These are phyloP conservation scores for Fusarium clavum DNA, from an alignment of 2,329 filamentous ascomycete species.

Conservation along the genomic window DNA sequence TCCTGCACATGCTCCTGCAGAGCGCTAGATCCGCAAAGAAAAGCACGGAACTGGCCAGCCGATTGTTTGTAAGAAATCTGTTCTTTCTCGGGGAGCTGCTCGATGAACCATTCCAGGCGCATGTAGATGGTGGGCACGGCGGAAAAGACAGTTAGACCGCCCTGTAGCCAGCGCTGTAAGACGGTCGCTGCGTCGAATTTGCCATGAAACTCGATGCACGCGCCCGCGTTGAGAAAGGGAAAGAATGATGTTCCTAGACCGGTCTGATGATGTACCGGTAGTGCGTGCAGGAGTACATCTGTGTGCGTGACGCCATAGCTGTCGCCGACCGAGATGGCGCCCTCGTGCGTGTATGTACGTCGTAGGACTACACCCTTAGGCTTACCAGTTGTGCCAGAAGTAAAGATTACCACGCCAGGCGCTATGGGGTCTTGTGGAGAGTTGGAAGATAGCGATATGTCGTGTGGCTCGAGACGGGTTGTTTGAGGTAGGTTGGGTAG, in stretches of 20 bases:
- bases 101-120: neutral
- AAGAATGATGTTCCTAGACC: neutral
- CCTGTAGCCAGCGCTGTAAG: neutral
- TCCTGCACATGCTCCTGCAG: slow-evolving; percentile 1
- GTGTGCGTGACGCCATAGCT: neutral
- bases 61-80: neutral
- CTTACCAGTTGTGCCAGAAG: neutral
- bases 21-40: neutral
- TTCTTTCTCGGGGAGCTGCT: neutral
- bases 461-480: neutral
- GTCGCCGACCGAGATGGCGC: neutral
- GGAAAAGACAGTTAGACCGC: neutral
- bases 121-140: neutral
- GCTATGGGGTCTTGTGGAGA: neutral
- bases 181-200: neutral
- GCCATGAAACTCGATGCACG: neutral
- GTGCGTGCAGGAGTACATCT: neutral
- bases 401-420: neutral
- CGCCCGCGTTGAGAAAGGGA: neutral
- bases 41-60: neutral
- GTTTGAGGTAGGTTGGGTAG: neutral
- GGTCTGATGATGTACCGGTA: neutral
- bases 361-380: neutral
- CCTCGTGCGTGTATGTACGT: slow-evolving; percentile 1
- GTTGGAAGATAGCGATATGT: neutral